These are phyloP conservation scores for Volutella citrinella DNA, from an alignment of 2,329 filamentous ascomycete species.

Conservation along the genomic window DNA sequence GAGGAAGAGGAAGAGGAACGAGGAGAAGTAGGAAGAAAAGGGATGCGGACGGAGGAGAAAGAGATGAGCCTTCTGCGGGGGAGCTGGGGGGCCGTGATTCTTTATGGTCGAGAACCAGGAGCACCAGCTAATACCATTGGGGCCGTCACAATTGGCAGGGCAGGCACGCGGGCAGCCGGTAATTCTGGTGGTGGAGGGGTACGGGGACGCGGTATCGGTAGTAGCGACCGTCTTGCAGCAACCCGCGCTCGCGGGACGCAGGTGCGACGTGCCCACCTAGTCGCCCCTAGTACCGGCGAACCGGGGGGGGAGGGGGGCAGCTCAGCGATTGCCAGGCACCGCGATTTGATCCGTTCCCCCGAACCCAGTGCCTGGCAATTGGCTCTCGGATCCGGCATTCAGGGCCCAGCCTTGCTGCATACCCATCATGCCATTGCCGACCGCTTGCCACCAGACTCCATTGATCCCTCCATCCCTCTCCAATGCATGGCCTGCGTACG, in stretches of 20 bases:
- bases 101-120: slow-evolving; percentile 28
- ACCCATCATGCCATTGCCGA: slow-evolving; percentile 9
- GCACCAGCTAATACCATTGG: too few species aligned
- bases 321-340: slow-evolving; percentile 12
- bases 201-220: slow-evolving; percentile 25
- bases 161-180: slow-evolving; percentile 11
- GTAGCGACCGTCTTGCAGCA: too few species aligned
- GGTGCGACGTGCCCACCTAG: too few species aligned
- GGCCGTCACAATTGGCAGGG: slow-evolving; percentile 19
- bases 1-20: slow-evolving; percentile 10
- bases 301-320: slow-evolving; percentile 21
- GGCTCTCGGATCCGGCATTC: slow-evolving; percentile 10
- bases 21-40: slow-evolving; percentile 14
- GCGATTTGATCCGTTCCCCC: slow-evolving; percentile 29
- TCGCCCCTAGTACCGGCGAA: too few species aligned
- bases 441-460: too few species aligned
- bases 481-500: slow-evolving; percentile 1
- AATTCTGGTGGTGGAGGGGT: slow-evolving; percentile 16
- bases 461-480: slow-evolving; percentile 10
- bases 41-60: slow-evolving; percentile 5
- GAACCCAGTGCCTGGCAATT: slow-evolving; percentile 24
- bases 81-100: slow-evolving; percentile 20
- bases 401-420: slow-evolving; percentile 8
- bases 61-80: slow-evolving; percentile 20
- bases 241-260: too few species aligned